These are phyloP conservation scores for Dalbergia cochinchinensis DNA, from an alignment of 306 rosid species.

Conservation along the genomic window DNA sequence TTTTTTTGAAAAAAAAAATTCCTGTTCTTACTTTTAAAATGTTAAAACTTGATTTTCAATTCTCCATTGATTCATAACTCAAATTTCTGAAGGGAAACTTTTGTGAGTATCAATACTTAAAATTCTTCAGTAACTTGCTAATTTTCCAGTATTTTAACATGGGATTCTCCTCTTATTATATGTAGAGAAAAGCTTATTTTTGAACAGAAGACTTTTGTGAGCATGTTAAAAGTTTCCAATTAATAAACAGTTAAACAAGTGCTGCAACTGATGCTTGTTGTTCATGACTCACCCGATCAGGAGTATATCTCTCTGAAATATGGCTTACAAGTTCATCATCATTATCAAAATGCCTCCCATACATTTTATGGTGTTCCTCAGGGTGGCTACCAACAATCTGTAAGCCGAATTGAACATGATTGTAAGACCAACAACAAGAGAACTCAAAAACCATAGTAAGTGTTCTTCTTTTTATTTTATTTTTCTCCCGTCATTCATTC, in stretches of 20 bases:
- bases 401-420: constrained; percentile 42
- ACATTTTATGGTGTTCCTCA: constrained; percentile 97
- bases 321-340: constrained; percentile 96
- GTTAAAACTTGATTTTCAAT: no score
- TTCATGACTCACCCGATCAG: constrained; percentile 72
- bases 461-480: neutral
- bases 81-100: no score
- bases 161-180: no score
- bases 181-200: no score
- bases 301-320: constrained; percentile 84
- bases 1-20: no score
- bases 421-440: constrained; percentile 14
- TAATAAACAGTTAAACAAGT: neutral
- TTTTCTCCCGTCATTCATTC: neutral
- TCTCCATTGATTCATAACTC: no score
- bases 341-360: constrained; percentile 94
- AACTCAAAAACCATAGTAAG: neutral
- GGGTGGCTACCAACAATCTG: constrained; percentile 81
- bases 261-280: neutral
- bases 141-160: no score
- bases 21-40: no score
- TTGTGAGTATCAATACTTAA: no score
- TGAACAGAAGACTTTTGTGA: no score
- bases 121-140: no score
- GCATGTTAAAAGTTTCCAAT: no score